These are phyloP conservation scores for Reticulomyxa filosa DNA, from an alignment of 78 protist genomes.

Conservation along the genomic window DNA sequence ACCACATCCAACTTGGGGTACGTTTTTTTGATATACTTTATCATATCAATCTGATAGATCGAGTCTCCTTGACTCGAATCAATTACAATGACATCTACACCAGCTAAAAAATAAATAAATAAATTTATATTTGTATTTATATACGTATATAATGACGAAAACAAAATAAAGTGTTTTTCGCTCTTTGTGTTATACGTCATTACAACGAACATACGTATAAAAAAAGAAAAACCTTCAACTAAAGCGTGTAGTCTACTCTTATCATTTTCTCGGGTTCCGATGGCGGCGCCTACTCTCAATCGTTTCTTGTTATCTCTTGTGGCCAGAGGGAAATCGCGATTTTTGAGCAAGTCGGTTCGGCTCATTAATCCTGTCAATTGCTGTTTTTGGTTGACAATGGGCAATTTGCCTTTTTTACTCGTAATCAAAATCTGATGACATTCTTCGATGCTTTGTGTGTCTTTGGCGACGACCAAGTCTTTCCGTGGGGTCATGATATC, in stretches of 20 bases:
- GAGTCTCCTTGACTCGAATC: conserved; percentile 31
- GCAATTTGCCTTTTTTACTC: conserved; percentile 45
- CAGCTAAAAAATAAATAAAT: too few relatives aligned
- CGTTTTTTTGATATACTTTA: conserved; percentile 17
- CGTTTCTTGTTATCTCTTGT: conserved; percentile 20
- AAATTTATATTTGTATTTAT: too few relatives aligned
- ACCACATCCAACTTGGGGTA: conserved; percentile 26
- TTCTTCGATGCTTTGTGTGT: conserved; percentile 38
- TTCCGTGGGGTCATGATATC: conserved; percentile 47
- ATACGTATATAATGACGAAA: too few relatives aligned
- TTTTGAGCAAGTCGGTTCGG: conserved; percentile 51
- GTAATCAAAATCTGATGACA: conserved; percentile 25
- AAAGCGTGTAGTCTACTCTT: conserved; percentile 30
- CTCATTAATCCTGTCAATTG: conserved; percentile 44
- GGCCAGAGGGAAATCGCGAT: conserved; percentile 42
- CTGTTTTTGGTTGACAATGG: conserved; percentile 45
- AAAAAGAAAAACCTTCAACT: too few relatives aligned
- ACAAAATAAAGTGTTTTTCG: too few relatives aligned
- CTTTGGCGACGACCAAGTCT: conserved; percentile 19
- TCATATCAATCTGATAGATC: conserved; percentile 33
- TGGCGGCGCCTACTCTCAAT: conserved; percentile 50
- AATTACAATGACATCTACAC: conserved; percentile 53
- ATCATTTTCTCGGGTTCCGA: conserved; percentile 43
- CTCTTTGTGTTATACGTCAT: too few relatives aligned
- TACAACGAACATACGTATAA: too few relatives aligned